Conservation (phyloP, 176 grass and related monocot genomes). For the Triticum timopheevii region DNA sequence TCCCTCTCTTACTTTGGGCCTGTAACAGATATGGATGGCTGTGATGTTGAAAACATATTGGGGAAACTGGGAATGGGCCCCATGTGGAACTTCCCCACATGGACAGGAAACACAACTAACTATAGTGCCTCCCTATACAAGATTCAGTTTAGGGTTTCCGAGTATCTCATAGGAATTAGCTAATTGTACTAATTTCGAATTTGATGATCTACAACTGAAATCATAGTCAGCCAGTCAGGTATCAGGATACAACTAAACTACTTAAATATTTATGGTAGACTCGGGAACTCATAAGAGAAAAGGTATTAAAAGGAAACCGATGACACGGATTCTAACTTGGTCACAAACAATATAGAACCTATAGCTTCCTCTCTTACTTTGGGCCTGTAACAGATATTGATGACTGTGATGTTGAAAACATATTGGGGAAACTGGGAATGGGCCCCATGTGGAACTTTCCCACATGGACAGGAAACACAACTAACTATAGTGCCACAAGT, state of each 20-base stretch:
- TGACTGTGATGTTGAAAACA: background rate
- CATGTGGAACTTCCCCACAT: background rate
- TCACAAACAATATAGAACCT: background rate
- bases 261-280: background rate
- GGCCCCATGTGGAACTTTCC: background rate
- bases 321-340: background rate
- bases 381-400: background rate
- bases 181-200: background rate
- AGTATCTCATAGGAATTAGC: too few relatives aligned
- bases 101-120: slow-evolving; percentile 17
- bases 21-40: background rate
- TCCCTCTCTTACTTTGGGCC: background rate
- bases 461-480: slow-evolving; percentile 16
- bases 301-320: background rate
- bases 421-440: background rate
- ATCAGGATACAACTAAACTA: slow-evolving; percentile 3
- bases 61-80: background rate
- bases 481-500: background rate
- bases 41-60: background rate
- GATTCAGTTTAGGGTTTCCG: too few relatives aligned
- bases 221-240: background rate
- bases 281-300: background rate
- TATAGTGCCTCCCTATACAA: background rate
- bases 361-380: background rate
- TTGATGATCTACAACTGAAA: slow-evolving; percentile 6